A percentile compares a stretch with the other conserved stretches of the same genome.
Evolutionary conservation across 139 green algal genomes (phyloP).

Genomic region (Asterochloris sp.): DNA sequence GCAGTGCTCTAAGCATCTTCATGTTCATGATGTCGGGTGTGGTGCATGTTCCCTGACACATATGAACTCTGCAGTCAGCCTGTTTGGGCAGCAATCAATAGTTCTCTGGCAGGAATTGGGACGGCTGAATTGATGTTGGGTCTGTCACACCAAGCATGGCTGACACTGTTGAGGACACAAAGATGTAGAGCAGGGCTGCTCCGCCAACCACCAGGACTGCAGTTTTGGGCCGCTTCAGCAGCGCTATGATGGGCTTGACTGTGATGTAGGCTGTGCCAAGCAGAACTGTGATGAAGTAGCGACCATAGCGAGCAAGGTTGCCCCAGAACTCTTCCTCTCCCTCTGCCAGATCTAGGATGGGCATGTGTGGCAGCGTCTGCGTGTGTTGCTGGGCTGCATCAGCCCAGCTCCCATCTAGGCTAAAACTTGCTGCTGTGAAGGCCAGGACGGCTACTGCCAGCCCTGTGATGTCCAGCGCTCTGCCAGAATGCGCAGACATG

Average conservation of each 20-base stretch:
- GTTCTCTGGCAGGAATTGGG: conserved; percentile 10
- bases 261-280: conserved; percentile 84
- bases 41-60: not conserved
- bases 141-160: conserved; percentile 70
- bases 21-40: no score
- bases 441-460: no score
- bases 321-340: conserved; percentile 64
- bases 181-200: conserved; percentile 28
- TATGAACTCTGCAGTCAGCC: not conserved
- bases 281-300: conserved; percentile 88
- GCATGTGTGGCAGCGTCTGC: no score
- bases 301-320: conserved; percentile 77
- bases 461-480: no score
- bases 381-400: no score
- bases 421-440: no score
- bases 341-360: conserved; percentile 41
- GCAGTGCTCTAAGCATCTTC: no score
- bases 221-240: conserved; percentile 69
- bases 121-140: conserved; percentile 37
- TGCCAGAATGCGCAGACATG: no score
- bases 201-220: conserved; percentile 50
- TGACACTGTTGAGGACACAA: conserved; percentile 56
- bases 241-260: conserved; percentile 59
- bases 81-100: conserved; percentile 1
- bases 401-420: no score